Conservation (phyloP, 139 green algal species). For the Chlamydomonas eustigma region DNA sequence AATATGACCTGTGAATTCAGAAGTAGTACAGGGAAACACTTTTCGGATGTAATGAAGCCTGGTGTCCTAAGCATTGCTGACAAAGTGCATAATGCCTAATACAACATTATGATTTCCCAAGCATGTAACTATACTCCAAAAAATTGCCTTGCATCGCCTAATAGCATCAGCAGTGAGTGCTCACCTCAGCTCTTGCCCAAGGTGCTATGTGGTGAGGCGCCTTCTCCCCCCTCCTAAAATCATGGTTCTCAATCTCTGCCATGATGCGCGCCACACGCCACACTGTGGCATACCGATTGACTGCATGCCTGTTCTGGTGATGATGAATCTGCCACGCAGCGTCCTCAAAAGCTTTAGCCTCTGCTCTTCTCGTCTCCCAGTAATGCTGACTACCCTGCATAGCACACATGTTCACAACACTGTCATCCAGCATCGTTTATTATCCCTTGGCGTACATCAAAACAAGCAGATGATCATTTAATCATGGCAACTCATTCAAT, state of each 20-base stretch:
- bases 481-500: too few relatives aligned
- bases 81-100: too few relatives aligned
- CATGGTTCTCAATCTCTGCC: slow-evolving; percentile 26
- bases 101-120: too few relatives aligned
- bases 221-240: background rate
- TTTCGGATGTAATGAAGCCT: too few relatives aligned
- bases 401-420: too few relatives aligned
- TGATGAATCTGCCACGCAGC: slow-evolving; percentile 24
- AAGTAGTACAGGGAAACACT: background rate
- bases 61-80: too few relatives aligned
- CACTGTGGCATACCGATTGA: slow-evolving; percentile 42
- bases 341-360: slow-evolving; percentile 30
- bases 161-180: too few relatives aligned
- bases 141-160: too few relatives aligned
- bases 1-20: slow-evolving; percentile 26
- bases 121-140: too few relatives aligned
- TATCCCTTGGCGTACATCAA: too few relatives aligned
- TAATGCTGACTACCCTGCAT: slow-evolving; percentile 9
- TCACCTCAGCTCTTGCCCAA: slow-evolving; percentile 30
- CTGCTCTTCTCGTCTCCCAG: slow-evolving; percentile 12
- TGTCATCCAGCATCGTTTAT: too few relatives aligned
- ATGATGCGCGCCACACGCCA: slow-evolving; percentile 31
- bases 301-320: background rate
- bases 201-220: slow-evolving; percentile 18
- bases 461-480: too few relatives aligned